Evolutionary conservation across 164 flowering plant genomes (phyloP), one percentile per base, ranked within the genome.

Genomic region (Aristolochia californica): DNA sequence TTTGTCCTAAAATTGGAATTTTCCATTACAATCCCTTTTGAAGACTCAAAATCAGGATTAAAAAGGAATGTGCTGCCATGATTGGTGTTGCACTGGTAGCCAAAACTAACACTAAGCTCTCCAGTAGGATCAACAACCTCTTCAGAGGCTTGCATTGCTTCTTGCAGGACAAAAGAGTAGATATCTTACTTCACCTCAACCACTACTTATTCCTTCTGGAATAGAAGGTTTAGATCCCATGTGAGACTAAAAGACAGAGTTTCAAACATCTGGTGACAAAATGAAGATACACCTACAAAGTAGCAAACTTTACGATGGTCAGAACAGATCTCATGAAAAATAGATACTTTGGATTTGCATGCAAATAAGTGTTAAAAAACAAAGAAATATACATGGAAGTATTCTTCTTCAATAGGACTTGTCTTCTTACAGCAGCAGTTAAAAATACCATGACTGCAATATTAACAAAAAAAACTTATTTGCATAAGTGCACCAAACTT

Each of bases 101-200:
- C 73, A 62, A 70, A 70, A 59, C 73, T 70, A 48, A 70, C 67
- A 62, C 66, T 61, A 43, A 70, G 73, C 40, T 70, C 73, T 10
- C 61, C 63, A 45, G 61, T 43, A 30, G 69, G 57, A 26, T 48
- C 58, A 3, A 56, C 23, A 45, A 24, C 43, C 5, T 59, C 63
- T 18, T 58, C 60, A 54, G 66, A 57, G 28, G 22, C 59, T 20
- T 58, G 50, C 68, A 60, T 60, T 51, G 38, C 48, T 55, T 60
- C 58, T 50, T 56, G 43, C 44, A 43, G 48, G 20, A 23, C 11
- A 27, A 27, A 23, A 45, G 15, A 51, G 26, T 43, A 38, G 27
- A 8, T 34, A 34, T 50, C 25, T 62, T 57, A 60, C 59, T 57
- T 17, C 28, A 43, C 30, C 24, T n/a, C 48, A 55, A 56, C 23